Conservation (phyloP, 1,284 basidiomycete genomes). For the Nidula niveotomentosa region DNA sequence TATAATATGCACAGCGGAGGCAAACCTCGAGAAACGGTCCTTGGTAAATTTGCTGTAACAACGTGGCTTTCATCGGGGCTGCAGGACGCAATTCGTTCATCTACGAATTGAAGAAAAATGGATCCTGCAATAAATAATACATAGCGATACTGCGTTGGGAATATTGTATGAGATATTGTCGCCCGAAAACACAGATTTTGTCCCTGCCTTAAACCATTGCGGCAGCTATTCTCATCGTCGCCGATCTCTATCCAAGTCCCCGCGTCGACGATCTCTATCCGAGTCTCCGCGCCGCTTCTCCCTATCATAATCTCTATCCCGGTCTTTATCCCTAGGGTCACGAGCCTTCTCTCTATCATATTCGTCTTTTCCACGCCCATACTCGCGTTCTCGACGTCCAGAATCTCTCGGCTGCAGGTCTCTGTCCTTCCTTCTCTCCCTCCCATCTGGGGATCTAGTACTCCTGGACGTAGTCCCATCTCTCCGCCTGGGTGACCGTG, state of each 20-base stretch:
- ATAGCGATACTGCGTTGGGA: too few relatives aligned
- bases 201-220: too few relatives aligned
- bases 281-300: not conserved
- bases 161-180: too few relatives aligned
- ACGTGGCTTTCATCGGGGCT: too few relatives aligned
- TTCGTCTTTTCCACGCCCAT: conserved; percentile 16
- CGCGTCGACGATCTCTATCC: conserved; percentile 14
- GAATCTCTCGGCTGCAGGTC: conserved; percentile 12
- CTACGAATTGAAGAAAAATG: too few relatives aligned
- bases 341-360: conserved; percentile 11
- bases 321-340: conserved; percentile 24
- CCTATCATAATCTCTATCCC: conserved; percentile 15
- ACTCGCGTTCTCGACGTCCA: conserved; percentile 6
- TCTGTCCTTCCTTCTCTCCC: conserved; percentile 22
- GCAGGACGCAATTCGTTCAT: too few relatives aligned
- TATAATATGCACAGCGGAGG: too few relatives aligned
- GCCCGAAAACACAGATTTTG: too few relatives aligned
- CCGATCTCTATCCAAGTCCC: conserved; percentile 9
- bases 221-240: not conserved
- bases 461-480: not conserved
- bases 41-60: too few relatives aligned
- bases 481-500: conserved; percentile 34
- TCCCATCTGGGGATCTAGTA: conserved; percentile 11
- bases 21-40: too few relatives aligned
- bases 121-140: too few relatives aligned